Base-by-base conservation (phyloP, 768 basidiomycete species). In the Strobilomyces confusus region DNA sequence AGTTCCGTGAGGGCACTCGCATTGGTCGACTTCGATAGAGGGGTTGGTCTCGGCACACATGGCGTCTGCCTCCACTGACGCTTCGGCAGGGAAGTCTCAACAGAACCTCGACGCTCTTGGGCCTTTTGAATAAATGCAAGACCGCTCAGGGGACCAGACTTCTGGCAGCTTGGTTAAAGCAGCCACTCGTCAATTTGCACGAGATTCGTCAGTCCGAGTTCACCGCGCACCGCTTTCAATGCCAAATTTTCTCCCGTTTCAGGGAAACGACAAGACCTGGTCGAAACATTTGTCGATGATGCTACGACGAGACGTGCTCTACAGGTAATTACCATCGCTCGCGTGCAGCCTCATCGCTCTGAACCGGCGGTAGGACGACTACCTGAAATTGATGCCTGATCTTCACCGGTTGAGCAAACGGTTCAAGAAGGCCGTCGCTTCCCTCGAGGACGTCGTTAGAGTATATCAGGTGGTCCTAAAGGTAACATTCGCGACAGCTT, bases 41-140 rank as follows among this genome's bases (percentile, higher is more conserved):
- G 47, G 15, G 67, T 67, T 30, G 46, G 66, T 62, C 47, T 30
- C 30, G 25, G n/a, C n/a, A 19, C 14, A 0, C 5, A 12, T 29
- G 48, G 32, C 23, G 32, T 44, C 22, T 19, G 5, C 13, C 22
- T 22, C 1, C 12, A 47, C 45, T 64, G 20, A 56, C 33, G 15
- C 22, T 3, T 41, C 26, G 38, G 26, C 52, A 85, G 81, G 80
- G 78, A 38, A 80, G 79, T 8, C 74, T 81, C 2, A 84, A 83
- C 49, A 87, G 90, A 64, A 94, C 89, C 58, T 90, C 89, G 29
- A 95, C 92, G 4, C 69, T 99, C 6, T 83, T 94, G 49, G 94
- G 94, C 1, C 73, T 97, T 9, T 72, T 99, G 52, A 97, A 98
- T 68, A 90, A 89, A 61, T 97, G 95, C 75, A 97, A 97, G 72